These are phyloP conservation scores for Leccinum pellstonianum DNA, from an alignment of 768 basidiomycete genomes.

Conservation along the genomic window DNA sequence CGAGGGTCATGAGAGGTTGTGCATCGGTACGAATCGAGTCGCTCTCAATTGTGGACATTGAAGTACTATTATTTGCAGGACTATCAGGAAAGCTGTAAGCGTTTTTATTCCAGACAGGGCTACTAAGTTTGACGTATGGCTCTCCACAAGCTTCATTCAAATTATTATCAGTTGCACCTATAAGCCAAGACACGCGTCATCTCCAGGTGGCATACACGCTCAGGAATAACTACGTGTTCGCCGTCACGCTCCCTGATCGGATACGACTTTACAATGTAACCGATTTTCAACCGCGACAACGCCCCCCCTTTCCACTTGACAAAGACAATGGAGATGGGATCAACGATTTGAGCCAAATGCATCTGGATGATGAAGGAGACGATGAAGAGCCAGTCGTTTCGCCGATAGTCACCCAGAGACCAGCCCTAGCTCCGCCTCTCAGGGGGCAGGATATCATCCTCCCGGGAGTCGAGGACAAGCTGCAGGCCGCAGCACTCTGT, in stretches of 20 bases:
- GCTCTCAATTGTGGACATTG: not conserved
- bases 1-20: slow-evolving; percentile 51
- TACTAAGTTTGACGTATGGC: slow-evolving; percentile 4
- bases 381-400: slow-evolving; percentile 18
- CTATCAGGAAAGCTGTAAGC: slow-evolving; percentile 72
- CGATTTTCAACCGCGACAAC: slow-evolving; percentile 43
- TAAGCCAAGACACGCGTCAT: slow-evolving; percentile 37
- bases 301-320: slow-evolving; percentile 42
- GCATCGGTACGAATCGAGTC: slow-evolving; percentile 47
- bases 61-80: slow-evolving; percentile 45
- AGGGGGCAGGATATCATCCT: slow-evolving; percentile 24
- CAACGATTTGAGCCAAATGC: slow-evolving; percentile 21
- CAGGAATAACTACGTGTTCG: slow-evolving; percentile 52
- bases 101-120: not conserved
- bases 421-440: slow-evolving; percentile 18
- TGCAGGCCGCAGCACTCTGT: slow-evolving; percentile 45
- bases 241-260: slow-evolving; percentile 41
- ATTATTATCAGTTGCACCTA: slow-evolving; percentile 48
- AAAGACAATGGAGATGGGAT: slow-evolving; percentile 26
- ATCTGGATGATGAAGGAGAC: slow-evolving; percentile 30
- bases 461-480: slow-evolving; percentile 13
- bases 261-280: slow-evolving; percentile 48
- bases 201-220: slow-evolving; percentile 45
- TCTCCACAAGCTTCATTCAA: slow-evolving; percentile 59
- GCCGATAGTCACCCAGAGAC: slow-evolving; percentile 1